These are phyloP conservation scores for Talaromyces stipitatus DNA, from an alignment of 495 filamentous ascomycete genomes.

Conservation along the genomic window DNA sequence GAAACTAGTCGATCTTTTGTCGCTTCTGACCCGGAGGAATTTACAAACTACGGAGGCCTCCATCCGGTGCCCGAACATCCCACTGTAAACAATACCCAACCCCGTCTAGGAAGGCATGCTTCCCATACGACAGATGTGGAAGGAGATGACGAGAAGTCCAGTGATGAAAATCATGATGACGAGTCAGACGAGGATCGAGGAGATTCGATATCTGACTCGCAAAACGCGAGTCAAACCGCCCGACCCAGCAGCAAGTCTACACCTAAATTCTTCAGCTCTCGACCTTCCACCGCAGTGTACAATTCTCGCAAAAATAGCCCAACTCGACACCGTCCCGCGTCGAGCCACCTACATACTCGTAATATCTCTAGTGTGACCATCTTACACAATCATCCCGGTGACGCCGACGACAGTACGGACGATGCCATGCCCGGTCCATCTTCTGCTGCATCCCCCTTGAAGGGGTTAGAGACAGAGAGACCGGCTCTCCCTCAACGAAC, in stretches of 20 bases:
- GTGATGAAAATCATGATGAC: conserved; percentile 59
- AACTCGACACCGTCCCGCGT: conserved; percentile 18
- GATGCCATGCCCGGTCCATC: conserved; percentile 24
- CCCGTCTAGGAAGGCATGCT: conserved; percentile 24
- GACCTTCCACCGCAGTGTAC: conserved; percentile 33
- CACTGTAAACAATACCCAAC: conserved; percentile 15
- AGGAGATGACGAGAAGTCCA: conserved; percentile 86
- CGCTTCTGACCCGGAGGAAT: conserved; percentile 53
- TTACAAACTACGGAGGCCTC: conserved; percentile 19
- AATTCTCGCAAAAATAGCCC: conserved; percentile 33
- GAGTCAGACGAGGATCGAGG: conserved; percentile 20
- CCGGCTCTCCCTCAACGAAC: conserved; percentile 44
- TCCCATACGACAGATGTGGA: conserved; percentile 67
- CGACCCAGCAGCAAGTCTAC: conserved; percentile 16
- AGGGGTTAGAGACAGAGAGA: conserved; percentile 23
- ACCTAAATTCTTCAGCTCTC: conserved; percentile 38
- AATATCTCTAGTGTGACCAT: conserved; percentile 74
- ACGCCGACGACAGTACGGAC: conserved; percentile 39
- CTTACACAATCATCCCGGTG: conserved; percentile 44
- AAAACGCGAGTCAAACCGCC: conserved; percentile 23
- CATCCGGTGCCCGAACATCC: conserved; percentile 24
- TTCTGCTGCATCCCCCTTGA: conserved; percentile 16
- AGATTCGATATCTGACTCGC: conserved; percentile 11
- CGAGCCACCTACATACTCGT: conserved; percentile 49
- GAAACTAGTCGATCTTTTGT: conserved; percentile 39